Evolutionary conservation across 2,329 filamentous ascomycete genomes (phyloP), one percentile per base, ranked within the genome.

Genomic region (Saccharata proteae): DNA sequence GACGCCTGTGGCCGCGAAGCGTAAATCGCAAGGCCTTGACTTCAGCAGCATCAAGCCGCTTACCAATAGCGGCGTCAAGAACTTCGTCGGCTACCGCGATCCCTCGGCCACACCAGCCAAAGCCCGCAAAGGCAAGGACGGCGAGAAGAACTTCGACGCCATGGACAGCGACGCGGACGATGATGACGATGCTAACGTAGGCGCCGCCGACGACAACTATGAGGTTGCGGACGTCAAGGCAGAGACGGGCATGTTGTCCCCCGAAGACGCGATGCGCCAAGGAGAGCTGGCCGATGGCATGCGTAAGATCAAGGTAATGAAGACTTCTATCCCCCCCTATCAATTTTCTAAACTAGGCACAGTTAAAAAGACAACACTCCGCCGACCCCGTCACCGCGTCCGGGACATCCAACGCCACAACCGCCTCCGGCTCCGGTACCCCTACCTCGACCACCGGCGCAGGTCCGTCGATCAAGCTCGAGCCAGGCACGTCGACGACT

Each of bases 71-170:
- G 85, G 86, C 16, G 88, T 84, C 1, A 82, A 92, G 28, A 86
- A 86, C 20, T 96, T 93, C 53, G 78, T 84, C 3, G 74, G 81
- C 10, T 94, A 94, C 62, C 74, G 88, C 32, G 85, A 92, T 40
- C 66, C 68, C 35, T 67, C 73, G 23, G 58, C 66, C 11, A 67
- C 73, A 32, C 60, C 64, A 2, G 53, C 64, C 3, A 60, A 37
- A 6, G 37, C 30, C 7, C 46, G 43, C 6, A 55, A 54, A 26
- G 45, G 65, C 34, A 74, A 74, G 46, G 66, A 65, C 36, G 77
- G 49, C 28, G 64, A 58, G 39, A 76, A 73, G 25, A 71, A 67
- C 31, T 52, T 55, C 5, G 60, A 60, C 27, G 64, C 69, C 14
- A 82, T 86, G 52, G 82, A 90, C 44, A 86, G 79, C 16, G 79